Evolutionary conservation across 202 grass and related monocot genomes (phyloP).

Genomic region (Musa balbisiana): DNA sequence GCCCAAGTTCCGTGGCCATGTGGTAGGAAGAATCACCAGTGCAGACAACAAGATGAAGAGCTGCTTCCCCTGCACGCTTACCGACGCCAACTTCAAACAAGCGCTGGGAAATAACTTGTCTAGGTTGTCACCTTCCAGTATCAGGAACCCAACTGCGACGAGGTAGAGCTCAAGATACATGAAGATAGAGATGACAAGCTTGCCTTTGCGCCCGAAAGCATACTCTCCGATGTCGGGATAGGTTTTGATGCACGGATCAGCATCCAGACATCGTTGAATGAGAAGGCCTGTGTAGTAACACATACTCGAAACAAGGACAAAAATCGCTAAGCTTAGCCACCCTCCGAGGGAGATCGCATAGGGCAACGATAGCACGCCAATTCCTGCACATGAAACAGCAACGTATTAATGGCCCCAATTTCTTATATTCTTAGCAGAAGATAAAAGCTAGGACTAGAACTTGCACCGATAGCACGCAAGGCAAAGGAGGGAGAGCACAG

Average conservation of each 20-base stretch:
- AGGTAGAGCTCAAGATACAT: conserved; percentile 77
- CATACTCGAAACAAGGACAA: conserved; percentile 40
- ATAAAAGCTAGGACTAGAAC: no score
- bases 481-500: no score
- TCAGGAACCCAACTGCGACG: conserved; percentile 62
- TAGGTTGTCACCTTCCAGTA: conserved; percentile 72
- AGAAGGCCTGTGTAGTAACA: conserved; percentile 76
- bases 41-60: conserved; percentile 35
- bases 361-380: conserved; percentile 62
- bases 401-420: no score
- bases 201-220: not conserved
- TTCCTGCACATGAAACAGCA: conserved; percentile 20
- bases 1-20: conserved; percentile 48
- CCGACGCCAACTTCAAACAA: conserved; percentile 15
- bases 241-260: conserved; percentile 20
- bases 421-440: no score
- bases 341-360: conserved; percentile 56
- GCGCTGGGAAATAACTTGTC: conserved; percentile 53
- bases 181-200: conserved; percentile 37
- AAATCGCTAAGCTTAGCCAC: conserved; percentile 58
- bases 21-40: conserved; percentile 44
- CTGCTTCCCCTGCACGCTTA: conserved; percentile 35
- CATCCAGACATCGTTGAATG: conserved; percentile 53
- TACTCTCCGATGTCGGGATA: conserved; percentile 39
- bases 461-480: no score